Conservation (phyloP, 2,329 filamentous ascomycete genomes). For the Penicillium decumbens region DNA sequence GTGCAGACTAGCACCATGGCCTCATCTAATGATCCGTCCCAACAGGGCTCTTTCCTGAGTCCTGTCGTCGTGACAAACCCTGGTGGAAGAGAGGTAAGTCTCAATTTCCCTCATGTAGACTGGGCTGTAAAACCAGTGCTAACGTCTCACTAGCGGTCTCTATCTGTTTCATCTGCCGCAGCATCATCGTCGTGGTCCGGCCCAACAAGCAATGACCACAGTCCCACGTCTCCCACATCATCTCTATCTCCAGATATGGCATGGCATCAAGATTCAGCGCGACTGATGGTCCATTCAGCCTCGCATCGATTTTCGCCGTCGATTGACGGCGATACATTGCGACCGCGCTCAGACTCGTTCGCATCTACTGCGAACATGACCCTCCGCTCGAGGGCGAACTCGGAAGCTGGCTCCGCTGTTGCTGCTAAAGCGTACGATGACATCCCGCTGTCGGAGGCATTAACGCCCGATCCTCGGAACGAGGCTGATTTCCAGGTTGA, state of each 20-base stretch:
- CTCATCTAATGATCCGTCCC: conserved; percentile 7
- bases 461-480: conserved; percentile 70
- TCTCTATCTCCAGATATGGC: conserved; percentile 25
- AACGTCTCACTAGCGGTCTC: conserved; percentile 14
- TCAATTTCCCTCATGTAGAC: not conserved
- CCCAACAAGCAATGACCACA: conserved; percentile 19
- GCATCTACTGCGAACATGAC: conserved; percentile 35
- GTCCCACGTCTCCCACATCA: conserved; percentile 17
- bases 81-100: conserved; percentile 19
- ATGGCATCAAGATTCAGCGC: conserved; percentile 20
- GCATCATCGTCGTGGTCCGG: conserved; percentile 18
- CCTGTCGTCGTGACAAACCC: conserved; percentile 15
- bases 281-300: conserved; percentile 24
- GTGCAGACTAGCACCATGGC: conserved; percentile 12
- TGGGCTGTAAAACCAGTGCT: not conserved
- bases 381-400: conserved; percentile 33
- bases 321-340: conserved; percentile 44
- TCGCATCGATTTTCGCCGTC: conserved; percentile 33
- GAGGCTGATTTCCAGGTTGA: conserved; percentile 71
- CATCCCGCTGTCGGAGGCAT: conserved; percentile 50
- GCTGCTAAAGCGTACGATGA: conserved; percentile 34
- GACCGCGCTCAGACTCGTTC: conserved; percentile 41
- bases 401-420: conserved; percentile 23
- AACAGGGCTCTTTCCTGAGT: conserved; percentile 14
- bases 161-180: conserved; percentile 16